phyloP scores from a whole-genome alignment of 768 basidiomycete genomes.

The Mycena haematopus region DNA sequence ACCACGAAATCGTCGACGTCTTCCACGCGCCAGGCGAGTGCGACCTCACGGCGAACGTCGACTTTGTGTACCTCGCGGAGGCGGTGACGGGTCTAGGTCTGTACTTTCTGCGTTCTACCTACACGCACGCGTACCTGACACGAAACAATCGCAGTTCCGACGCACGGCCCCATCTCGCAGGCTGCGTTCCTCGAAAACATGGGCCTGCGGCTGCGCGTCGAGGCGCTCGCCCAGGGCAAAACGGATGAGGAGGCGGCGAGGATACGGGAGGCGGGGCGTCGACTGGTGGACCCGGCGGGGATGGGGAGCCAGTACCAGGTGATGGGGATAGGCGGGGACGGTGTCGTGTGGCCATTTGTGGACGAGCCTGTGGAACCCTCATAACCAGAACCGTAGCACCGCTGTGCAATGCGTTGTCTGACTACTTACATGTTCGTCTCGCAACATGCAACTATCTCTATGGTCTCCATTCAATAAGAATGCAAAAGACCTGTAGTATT shows the following conservation, averaged over 20 bases:
- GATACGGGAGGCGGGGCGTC: conserved; percentile 64
- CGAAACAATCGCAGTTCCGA: conserved; percentile 46
- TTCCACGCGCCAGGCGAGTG: conserved; percentile 87
- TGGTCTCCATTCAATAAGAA: too few relatives aligned
- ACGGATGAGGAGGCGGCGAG: conserved; percentile 32
- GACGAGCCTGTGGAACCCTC: not conserved
- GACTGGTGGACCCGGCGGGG: conserved; percentile 78
- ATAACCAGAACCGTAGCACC: too few relatives aligned
- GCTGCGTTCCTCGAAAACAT: conserved; percentile 77
- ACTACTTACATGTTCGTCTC: too few relatives aligned
- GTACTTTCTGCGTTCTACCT: conserved; percentile 30
- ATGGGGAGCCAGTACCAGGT: conserved; percentile 93
- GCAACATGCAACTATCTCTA: too few relatives aligned
- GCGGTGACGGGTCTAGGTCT: conserved; percentile 70
- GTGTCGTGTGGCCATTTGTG: conserved; percentile 21
- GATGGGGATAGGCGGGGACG: conserved; percentile 54
- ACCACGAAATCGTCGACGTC: conserved; percentile 83
- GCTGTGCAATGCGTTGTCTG: too few relatives aligned
- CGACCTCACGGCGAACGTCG: conserved; percentile 96
- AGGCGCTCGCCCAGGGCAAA: conserved; percentile 33
- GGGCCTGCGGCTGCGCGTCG: conserved; percentile 73
- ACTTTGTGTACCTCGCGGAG: conserved; percentile 89
- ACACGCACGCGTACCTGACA: not conserved
- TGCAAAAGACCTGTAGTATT: too few relatives aligned
- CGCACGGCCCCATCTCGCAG: conserved; percentile 79